Base-by-base conservation (phyloP, 106 monocot species). In the Dioscorea alata region DNA sequence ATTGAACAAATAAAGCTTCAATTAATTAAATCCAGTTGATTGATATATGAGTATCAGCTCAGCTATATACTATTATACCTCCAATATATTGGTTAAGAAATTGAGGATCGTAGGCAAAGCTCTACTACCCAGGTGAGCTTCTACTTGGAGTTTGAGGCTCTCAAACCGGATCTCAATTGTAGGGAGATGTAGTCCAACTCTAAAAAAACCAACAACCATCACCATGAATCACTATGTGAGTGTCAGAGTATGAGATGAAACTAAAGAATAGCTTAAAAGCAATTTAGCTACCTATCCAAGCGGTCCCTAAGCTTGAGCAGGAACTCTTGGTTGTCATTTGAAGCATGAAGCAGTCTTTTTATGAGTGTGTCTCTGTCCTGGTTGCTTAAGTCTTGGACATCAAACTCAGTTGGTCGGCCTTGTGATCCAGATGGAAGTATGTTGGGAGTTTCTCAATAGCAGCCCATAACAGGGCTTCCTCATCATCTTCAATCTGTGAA, bases 271-370 rank as follows among this genome's bases (percentile, higher is more conserved):
- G 3, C 28, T 8, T 48, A 28, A 28, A 28, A 28, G 9, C 51
- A 33, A 2, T 19, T 67, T n/a, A 12, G 19, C 58, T 49, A 92
- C 92, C 83, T 60, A 7, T 89, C 83, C 21, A 93, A 81, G 12
- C 93, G 80, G 18, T 84, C 70, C 74, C 67, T 83, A 59, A 93
- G 88, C 76, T 84, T 86, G 58, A 80, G 60, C 57, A 92, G 70
- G 73, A 92, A 81, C 61, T 48, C 65, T 78, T 85, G 85, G 23
- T 88, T 82, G 70, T 92, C 92, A 64, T 88, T 85, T 0, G 80
- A 73, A 13, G 67, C 85, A 19, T 70, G 73, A 12, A 92, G 75
- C 8, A 92, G 69, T 49, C 83, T 80, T 72, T 81, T 78, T 23
- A 92, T 22, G 64, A 92, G 17, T 4, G 59, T 58, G 71, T 76